Percentiles rank a stretch among this genome's conserved stretches.
Conservation (phyloP, 2,329 filamentous ascomycete species). For the Curvularia sp. region DNA sequence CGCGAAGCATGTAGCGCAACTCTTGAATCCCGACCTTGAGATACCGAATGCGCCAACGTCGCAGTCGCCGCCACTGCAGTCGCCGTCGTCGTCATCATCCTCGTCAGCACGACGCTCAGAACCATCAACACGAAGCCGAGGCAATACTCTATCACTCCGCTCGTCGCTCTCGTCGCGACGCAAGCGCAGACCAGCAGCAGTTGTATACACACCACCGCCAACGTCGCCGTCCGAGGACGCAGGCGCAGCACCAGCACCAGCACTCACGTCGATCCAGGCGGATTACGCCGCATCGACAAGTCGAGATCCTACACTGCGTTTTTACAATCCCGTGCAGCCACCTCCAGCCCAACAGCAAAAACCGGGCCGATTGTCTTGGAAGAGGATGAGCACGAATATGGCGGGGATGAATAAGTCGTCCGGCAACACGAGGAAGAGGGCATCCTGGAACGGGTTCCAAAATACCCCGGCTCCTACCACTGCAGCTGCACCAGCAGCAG, state of each 20-base stretch:
- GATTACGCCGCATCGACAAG: not conserved
- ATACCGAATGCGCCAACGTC: slow-evolving; percentile 5
- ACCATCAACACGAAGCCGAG: not conserved
- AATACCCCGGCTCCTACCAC: not conserved
- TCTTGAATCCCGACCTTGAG: slow-evolving; percentile 12
- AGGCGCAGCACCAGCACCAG: not conserved
- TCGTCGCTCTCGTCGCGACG: not conserved
- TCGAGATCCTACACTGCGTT: not conserved
- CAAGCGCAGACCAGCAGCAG: not conserved
- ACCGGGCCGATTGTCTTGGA: not conserved
- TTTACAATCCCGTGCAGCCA: not conserved
- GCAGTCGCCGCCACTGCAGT: not conserved
- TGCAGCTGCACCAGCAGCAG: too few relatives aligned
- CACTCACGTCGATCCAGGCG: not conserved
- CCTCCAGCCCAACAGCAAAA: too few relatives aligned
- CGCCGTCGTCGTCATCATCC: not conserved
- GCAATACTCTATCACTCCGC: not conserved
- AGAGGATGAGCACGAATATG: not conserved
- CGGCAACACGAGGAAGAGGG: too few relatives aligned
- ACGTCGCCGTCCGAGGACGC: not conserved
- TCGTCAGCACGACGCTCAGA: not conserved
- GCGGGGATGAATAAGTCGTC: too few relatives aligned
- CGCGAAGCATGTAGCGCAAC: slow-evolving; percentile 13
- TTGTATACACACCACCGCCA: not conserved
- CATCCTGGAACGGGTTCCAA: not conserved